Percentiles rank a stretch among this genome's conserved stretches.
These are phyloP conservation scores for Colletotrichum tamarilloi DNA, from an alignment of 2,329 filamentous ascomycete species.

Conservation along the genomic window DNA sequence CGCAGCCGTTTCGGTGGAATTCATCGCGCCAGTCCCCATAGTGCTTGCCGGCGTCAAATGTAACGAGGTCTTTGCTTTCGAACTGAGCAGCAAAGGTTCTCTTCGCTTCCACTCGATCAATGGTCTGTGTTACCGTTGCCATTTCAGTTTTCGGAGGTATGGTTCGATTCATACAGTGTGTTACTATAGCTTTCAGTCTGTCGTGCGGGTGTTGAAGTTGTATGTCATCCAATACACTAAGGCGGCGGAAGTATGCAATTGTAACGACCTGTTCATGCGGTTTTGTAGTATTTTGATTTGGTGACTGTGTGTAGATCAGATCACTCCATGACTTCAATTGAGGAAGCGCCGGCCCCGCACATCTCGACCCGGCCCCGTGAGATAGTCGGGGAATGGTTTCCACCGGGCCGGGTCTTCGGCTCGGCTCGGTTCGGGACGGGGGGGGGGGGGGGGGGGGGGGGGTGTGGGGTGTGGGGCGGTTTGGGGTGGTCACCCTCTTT, in stretches of 20 bases:
- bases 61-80: slow-evolving; percentile 41
- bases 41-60: slow-evolving; percentile 38
- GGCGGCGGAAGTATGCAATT: too few species aligned
- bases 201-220: too few species aligned
- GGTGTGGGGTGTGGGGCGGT: too few species aligned
- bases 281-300: too few species aligned
- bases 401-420: slow-evolving; percentile 9
- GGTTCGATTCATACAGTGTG: too few species aligned
- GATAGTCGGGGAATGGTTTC: neutral
- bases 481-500: too few species aligned
- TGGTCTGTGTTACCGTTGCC: slow-evolving; percentile 29
- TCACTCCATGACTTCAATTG: neutral
- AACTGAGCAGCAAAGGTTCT: slow-evolving; percentile 36
- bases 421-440: slow-evolving; percentile 15
- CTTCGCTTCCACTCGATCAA: slow-evolving; percentile 10
- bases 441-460: too few species aligned
- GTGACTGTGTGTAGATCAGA: too few species aligned
- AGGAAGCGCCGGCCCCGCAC: neutral
- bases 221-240: too few species aligned
- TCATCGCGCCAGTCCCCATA: slow-evolving; percentile 57
- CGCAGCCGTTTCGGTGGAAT: slow-evolving; percentile 53
- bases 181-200: too few species aligned
- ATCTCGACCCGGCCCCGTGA: neutral
- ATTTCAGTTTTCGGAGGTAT: slow-evolving; percentile 6
- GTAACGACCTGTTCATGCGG: too few species aligned